Percentiles rank a stretch among this genome's conserved stretches.
Conservation (phyloP, 2,329 filamentous ascomycete genomes). For the Tolypocladium cylindrosporum region DNA sequence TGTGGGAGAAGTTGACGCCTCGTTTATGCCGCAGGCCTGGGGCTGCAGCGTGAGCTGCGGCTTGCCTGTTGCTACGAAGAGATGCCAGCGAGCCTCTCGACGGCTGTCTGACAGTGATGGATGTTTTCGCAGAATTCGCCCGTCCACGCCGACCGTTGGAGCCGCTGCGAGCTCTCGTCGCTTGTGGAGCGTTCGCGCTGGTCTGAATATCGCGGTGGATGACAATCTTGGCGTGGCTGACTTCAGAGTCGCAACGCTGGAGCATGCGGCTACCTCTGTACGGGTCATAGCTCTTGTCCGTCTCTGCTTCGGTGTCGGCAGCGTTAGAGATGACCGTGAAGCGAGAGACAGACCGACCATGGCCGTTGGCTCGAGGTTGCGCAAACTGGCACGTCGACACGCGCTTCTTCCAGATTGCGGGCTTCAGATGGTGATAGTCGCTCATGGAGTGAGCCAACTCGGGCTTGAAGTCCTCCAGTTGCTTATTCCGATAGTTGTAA, state of each 20-base stretch:
- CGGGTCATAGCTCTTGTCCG: conserved; percentile 67
- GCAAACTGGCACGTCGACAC: conserved; percentile 53
- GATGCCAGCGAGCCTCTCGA: conserved; percentile 38
- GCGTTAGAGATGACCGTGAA: conserved; percentile 58
- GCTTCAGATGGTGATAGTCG: conserved; percentile 76
- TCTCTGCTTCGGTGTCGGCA: conserved; percentile 39
- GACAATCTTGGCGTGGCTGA: conserved; percentile 56
- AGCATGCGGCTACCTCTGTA: conserved; percentile 58
- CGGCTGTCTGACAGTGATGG: conserved; percentile 19
- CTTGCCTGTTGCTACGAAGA: conserved; percentile 34
- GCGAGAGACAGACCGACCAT: conserved; percentile 44
- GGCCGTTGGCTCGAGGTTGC: conserved; percentile 32
- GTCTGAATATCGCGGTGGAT: conserved; percentile 47
- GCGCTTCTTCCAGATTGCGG: conserved; percentile 46
- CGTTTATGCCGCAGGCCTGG: conserved; percentile 38
- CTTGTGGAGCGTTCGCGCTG: conserved; percentile 13
- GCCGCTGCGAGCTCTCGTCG: conserved; percentile 23
- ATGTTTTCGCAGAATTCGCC: conserved; percentile 16
- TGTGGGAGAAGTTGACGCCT: conserved; percentile 43
- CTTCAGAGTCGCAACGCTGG: conserved; percentile 31
- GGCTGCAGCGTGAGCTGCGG: conserved; percentile 29
- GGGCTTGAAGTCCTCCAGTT: conserved; percentile 78
- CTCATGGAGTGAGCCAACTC: conserved; percentile 76
- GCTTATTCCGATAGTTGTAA: conserved; percentile 69
- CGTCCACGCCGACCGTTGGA: conserved; percentile 22